Evolutionary conservation across 108 stramenopile genomes (phyloP).

Genomic region (Parietichytrium sp.): DNA sequence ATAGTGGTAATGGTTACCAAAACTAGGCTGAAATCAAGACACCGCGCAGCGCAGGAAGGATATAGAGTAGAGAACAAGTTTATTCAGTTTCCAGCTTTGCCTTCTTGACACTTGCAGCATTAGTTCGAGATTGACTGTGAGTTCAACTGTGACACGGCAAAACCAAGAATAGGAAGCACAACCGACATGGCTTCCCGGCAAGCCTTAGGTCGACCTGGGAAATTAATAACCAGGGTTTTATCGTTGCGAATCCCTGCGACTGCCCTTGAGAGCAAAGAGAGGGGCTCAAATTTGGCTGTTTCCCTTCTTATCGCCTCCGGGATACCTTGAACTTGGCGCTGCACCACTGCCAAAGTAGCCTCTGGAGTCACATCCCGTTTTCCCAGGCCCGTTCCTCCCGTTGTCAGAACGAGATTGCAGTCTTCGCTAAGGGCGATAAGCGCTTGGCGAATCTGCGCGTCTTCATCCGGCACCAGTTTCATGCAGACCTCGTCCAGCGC

Average conservation of each 20-base stretch:
- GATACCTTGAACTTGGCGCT: background rate
- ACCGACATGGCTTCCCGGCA: constrained; percentile 3
- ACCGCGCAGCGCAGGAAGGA: no score
- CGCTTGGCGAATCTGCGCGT: constrained; percentile 57
- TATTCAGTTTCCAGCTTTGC: no score
- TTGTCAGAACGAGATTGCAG: constrained; percentile 75
- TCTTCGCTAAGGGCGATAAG: constrained; percentile 40
- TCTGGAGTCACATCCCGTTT: constrained; percentile 84
- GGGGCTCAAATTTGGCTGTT: background rate
- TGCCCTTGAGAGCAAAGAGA: constrained; percentile 5
- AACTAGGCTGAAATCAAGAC: no score
- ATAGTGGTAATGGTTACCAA: no score
- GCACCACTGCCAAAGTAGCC: constrained; percentile 62
- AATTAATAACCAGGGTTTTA: constrained; percentile 28
- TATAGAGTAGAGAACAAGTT: no score
- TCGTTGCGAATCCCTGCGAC: background rate
- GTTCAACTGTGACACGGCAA: background rate
- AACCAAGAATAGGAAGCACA: background rate
- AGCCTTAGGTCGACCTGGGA: constrained; percentile 36
- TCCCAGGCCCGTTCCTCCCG: constrained; percentile 85
- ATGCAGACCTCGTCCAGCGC: background rate
- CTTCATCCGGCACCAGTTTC: constrained; percentile 75
- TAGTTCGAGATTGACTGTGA: no score
- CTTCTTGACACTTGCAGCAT: no score
- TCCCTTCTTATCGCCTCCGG: background rate